These are phyloP conservation scores for Aureobasidium sp. DNA, from an alignment of 2,329 filamentous ascomycete species.

Conservation along the genomic window DNA sequence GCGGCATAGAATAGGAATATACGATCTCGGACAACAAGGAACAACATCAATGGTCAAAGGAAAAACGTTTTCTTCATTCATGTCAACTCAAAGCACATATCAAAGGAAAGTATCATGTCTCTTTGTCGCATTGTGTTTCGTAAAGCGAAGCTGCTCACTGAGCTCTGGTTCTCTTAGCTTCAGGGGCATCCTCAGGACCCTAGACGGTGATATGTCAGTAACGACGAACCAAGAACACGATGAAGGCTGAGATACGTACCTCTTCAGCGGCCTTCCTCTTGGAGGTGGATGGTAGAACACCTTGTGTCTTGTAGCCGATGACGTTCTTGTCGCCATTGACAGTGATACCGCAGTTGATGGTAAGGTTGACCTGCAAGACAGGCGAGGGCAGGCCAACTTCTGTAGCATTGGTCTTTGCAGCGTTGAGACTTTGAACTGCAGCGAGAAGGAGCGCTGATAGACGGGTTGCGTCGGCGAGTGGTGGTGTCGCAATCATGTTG, in stretches of 20 bases:
- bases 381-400: slow-evolving; percentile 35
- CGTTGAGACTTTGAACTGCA: slow-evolving; percentile 37
- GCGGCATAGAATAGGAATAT: not conserved
- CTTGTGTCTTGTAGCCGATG: slow-evolving; percentile 21
- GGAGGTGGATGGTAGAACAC: not conserved
- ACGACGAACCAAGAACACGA: not conserved
- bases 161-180: not conserved
- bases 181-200: not conserved
- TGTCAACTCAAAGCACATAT: not conserved
- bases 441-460: slow-evolving; percentile 40
- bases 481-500: slow-evolving; percentile 41
- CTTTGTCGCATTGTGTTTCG: not conserved
- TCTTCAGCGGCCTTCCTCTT: slow-evolving; percentile 20
- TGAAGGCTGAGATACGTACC: not conserved
- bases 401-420: slow-evolving; percentile 22
- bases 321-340: slow-evolving; percentile 27
- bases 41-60: not conserved
- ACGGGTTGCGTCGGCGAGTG: slow-evolving; percentile 32
- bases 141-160: not conserved
- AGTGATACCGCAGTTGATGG: slow-evolving; percentile 29
- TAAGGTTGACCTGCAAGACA: slow-evolving; percentile 40
- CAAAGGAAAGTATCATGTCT: not conserved
- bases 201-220: not conserved
- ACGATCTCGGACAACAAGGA: not conserved
- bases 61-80: not conserved